Percentiles rank a stretch among this genome's conserved stretches.
Conservation (phyloP, 148 eudicot genomes). For the Simmondsia chinensis region DNA sequence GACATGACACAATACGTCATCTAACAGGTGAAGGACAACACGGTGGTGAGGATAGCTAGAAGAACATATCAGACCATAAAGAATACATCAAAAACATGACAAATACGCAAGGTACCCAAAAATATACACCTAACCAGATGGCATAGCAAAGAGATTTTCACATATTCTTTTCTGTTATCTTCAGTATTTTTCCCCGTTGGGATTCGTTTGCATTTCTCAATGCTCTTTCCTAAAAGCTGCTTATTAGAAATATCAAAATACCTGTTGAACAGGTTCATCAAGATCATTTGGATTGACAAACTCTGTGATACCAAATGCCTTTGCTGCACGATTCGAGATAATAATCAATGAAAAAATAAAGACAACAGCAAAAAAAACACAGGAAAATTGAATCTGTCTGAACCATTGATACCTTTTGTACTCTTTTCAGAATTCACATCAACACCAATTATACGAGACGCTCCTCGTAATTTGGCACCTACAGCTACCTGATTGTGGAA, state of each 20-base stretch:
- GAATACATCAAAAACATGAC: no score
- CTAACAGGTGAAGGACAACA: no score
- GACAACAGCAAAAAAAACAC: not conserved
- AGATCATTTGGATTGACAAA: slow-evolving; percentile 65
- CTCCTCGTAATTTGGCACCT: slow-evolving; percentile 50
- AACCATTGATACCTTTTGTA: slow-evolving; percentile 36
- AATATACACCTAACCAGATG: no score
- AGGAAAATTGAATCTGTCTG: not conserved
- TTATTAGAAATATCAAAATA: slow-evolving; percentile 6
- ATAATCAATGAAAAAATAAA: not conserved
- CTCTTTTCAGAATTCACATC: slow-evolving; percentile 61
- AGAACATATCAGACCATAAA: no score
- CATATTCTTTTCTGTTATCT: no score
- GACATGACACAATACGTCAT: no score
- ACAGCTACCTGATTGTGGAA: slow-evolving; percentile 15
- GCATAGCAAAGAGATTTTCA: no score
- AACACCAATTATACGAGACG: slow-evolving; percentile 77
- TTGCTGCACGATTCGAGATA: slow-evolving; percentile 47
- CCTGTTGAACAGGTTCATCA: slow-evolving; percentile 83
- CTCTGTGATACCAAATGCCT: slow-evolving; percentile 75
- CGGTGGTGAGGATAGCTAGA: no score
- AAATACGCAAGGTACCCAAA: no score
- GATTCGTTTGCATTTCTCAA: no score
- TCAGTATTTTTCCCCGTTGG: no score
- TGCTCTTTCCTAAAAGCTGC: no score